Percentiles rank a stretch among this genome's conserved stretches.
Evolutionary conservation across 495 filamentous ascomycete species (phyloP).

Genomic region (Penicillium manginii): DNA sequence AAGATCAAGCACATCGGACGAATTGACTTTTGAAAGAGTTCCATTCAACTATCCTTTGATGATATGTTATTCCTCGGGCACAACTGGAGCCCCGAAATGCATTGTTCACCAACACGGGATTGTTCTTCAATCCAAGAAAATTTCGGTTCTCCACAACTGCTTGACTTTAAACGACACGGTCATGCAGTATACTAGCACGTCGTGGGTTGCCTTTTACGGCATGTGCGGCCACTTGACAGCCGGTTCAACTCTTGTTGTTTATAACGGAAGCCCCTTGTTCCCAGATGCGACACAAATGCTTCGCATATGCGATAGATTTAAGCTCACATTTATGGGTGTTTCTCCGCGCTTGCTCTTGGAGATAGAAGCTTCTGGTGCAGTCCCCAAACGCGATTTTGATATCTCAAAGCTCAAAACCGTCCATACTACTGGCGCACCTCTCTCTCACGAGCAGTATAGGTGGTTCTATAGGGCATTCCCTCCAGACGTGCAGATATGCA

Average conservation of each 20-base stretch:
- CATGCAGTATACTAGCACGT: neutral
- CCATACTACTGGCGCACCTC: neutral
- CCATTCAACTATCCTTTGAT: neutral
- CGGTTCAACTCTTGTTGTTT: neutral
- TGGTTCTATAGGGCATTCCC: neutral
- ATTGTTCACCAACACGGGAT: neutral
- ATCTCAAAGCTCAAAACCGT: neutral
- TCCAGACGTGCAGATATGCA: neutral
- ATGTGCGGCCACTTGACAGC: neutral
- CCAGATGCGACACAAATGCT: constrained; percentile 1
- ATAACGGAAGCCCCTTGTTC: neutral
- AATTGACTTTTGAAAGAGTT: neutral
- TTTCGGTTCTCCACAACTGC: neutral
- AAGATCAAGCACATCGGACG: neutral
- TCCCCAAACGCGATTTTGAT: neutral
- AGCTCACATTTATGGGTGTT: neutral
- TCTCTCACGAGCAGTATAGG: neutral
- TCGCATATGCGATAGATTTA: constrained; percentile 1
- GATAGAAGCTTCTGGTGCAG: neutral
- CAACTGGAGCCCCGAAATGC: constrained; percentile 1
- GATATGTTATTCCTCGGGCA: constrained; percentile 2
- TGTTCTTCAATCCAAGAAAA: neutral
- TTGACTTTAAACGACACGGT: neutral
- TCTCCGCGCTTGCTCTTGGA: neutral
- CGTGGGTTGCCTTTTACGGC: neutral